Evolutionary conservation across 805 yeast species (phyloP).

Genomic region (Yarrowia sp.): DNA sequence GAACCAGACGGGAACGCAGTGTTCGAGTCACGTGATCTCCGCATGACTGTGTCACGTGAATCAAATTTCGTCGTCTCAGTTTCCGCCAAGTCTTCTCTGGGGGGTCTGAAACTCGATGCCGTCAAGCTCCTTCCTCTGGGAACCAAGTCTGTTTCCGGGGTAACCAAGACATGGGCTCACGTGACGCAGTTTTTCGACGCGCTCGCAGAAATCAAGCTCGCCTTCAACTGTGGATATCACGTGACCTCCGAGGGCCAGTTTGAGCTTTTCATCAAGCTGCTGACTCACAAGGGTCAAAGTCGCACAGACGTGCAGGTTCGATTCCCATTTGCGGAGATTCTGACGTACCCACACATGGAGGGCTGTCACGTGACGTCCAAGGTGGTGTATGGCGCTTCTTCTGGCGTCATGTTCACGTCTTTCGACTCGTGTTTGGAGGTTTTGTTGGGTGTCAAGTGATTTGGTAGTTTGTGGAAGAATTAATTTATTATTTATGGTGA

Average conservation of each 20-base stretch:
- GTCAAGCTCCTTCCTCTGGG: neutral
- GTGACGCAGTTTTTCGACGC: neutral
- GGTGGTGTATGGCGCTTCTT: neutral
- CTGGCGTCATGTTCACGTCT: neutral
- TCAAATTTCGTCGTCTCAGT: neutral
- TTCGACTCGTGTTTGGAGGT: neutral
- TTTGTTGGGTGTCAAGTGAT: neutral
- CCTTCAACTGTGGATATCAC: neutral
- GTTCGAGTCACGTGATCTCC: neutral
- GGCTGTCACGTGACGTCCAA: slow-evolving; percentile 2
- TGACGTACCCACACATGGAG: neutral
- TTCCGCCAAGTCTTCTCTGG: neutral
- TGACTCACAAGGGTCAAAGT: neutral
- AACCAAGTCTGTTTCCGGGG: neutral
- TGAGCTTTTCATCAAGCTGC: neutral
- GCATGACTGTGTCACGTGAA: neutral
- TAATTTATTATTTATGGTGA: neutral
- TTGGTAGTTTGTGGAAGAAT: too few species aligned
- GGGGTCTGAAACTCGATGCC: neutral
- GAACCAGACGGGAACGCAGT: neutral
- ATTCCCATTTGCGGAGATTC: neutral
- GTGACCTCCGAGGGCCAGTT: neutral
- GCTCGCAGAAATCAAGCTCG: neutral
- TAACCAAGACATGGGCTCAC: neutral
- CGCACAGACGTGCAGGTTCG: neutral